These are phyloP conservation scores for Alternaria arbusti DNA, from an alignment of 2,329 filamentous ascomycete genomes.

Conservation along the genomic window DNA sequence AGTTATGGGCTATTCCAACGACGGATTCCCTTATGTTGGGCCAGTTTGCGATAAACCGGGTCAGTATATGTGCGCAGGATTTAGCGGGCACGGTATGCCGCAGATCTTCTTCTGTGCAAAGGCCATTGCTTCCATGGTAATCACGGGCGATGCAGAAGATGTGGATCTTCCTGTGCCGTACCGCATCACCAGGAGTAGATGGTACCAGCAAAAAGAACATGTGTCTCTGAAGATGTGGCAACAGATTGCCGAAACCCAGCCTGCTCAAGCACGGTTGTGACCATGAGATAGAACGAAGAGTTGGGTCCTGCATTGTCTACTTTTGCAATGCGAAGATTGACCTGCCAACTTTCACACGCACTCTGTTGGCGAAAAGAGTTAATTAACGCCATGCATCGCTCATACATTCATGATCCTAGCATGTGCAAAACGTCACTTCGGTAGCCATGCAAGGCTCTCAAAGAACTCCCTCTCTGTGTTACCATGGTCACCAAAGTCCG, in stretches of 20 bases:
- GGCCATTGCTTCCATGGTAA: constrained; percentile 40
- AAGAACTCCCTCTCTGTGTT: constrained; percentile 12
- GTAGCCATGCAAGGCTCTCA: constrained; percentile 9
- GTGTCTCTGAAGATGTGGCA: constrained; percentile 9
- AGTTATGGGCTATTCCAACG: constrained; percentile 23
- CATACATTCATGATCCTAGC: neutral
- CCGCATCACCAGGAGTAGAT: constrained; percentile 8
- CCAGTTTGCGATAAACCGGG: constrained; percentile 9
- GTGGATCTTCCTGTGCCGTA: constrained; percentile 14
- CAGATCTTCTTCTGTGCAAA: constrained; percentile 44
- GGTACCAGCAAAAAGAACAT: constrained; percentile 9
- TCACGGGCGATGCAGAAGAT: constrained; percentile 5
- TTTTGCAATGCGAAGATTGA: neutral
- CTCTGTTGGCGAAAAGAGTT: neutral
- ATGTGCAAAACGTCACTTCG: neutral
- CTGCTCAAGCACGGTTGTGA: constrained; percentile 2
- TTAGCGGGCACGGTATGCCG: constrained; percentile 29
- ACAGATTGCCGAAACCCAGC: neutral
- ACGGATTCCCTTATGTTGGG: constrained; percentile 19
- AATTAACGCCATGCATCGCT: neutral
- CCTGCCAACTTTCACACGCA: neutral
- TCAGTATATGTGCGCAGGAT: constrained; percentile 25
- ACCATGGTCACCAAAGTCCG: constrained; percentile 5
- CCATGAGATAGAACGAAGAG: neutral
- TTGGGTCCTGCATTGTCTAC: neutral